Evolutionary conservation across 495 filamentous ascomycete species (phyloP).

Genomic region (Trichoderma orchidacearum): DNA sequence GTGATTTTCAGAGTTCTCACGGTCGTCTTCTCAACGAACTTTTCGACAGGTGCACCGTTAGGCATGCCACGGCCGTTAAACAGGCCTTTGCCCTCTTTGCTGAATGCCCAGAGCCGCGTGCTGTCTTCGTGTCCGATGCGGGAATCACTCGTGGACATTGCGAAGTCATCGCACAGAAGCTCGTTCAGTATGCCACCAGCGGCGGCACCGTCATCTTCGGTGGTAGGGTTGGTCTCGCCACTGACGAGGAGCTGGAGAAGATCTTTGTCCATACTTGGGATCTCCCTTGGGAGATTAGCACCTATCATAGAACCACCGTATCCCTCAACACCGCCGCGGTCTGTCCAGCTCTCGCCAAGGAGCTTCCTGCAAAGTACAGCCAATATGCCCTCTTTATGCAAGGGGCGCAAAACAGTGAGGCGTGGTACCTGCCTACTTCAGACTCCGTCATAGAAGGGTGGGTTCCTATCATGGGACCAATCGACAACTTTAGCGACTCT

Average conservation of each 20-base stretch:
- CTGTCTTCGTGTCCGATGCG: not conserved
- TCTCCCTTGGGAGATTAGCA: not conserved
- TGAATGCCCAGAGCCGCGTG: not conserved
- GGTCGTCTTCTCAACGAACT: not conserved
- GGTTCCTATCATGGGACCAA: not conserved
- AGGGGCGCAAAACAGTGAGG: not conserved
- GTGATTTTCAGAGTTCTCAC: not conserved
- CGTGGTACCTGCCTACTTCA: not conserved
- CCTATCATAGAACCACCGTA: not conserved
- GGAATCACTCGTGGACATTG: not conserved
- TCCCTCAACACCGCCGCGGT: not conserved
- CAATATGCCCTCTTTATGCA: not conserved
- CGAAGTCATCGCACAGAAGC: not conserved
- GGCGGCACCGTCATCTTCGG: not conserved
- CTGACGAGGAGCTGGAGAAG: not conserved
- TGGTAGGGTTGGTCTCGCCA: not conserved
- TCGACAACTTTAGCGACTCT: not conserved
- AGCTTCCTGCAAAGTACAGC: not conserved
- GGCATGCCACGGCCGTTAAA: not conserved
- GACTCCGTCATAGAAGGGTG: not conserved
- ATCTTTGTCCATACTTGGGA: not conserved
- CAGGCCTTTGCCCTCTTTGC: not conserved
- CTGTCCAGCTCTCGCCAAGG: not conserved
- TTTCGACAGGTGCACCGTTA: not conserved
- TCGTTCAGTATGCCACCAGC: not conserved